A percentile compares a stretch with the other conserved stretches of the same genome.
Conservation (phyloP, 139 green algal genomes). For the Asterochloris sp. region DNA sequence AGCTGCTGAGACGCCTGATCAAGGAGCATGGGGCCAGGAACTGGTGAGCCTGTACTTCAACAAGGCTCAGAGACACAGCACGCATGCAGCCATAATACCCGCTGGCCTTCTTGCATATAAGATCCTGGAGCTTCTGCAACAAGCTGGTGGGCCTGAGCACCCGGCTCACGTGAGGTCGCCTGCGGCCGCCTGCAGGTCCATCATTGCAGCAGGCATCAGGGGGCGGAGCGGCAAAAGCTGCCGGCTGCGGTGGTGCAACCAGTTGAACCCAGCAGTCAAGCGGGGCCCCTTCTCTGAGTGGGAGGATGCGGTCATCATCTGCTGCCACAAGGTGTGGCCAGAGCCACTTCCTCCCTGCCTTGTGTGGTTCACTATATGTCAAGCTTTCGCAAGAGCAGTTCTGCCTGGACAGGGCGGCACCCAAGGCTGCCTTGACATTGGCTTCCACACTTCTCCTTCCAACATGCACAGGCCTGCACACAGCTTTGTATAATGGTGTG, state of each 20-base stretch:
- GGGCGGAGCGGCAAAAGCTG: conserved; percentile 79
- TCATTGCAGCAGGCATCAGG: conserved; percentile 54
- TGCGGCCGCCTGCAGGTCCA: conserved; percentile 70
- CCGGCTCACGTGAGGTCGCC: conserved; percentile 16
- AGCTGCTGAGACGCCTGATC: conserved; percentile 53
- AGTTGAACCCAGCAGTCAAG: conserved; percentile 76
- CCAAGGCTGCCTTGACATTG: too few relatives aligned
- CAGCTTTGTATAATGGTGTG: too few relatives aligned
- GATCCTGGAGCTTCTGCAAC: too few relatives aligned
- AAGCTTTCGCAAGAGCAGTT: too few relatives aligned
- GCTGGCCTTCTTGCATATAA: too few relatives aligned
- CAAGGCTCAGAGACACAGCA: too few relatives aligned
- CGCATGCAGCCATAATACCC: too few relatives aligned
- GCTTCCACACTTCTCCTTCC: background rate
- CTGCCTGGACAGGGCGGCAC: background rate
- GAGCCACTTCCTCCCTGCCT: background rate
- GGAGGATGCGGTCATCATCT: background rate
- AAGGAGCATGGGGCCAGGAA: too few relatives aligned
- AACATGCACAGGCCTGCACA: background rate
- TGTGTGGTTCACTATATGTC: background rate
- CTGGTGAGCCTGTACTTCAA: too few relatives aligned
- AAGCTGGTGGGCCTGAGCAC: too few relatives aligned
- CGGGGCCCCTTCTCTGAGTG: conserved; percentile 58
- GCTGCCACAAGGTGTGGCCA: background rate
- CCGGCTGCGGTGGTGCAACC: conserved; percentile 81